Percentiles rank a stretch among this genome's conserved stretches.
These are phyloP conservation scores for Stipa capillata DNA, from an alignment of 176 grass and related monocot species.

Conservation along the genomic window DNA sequence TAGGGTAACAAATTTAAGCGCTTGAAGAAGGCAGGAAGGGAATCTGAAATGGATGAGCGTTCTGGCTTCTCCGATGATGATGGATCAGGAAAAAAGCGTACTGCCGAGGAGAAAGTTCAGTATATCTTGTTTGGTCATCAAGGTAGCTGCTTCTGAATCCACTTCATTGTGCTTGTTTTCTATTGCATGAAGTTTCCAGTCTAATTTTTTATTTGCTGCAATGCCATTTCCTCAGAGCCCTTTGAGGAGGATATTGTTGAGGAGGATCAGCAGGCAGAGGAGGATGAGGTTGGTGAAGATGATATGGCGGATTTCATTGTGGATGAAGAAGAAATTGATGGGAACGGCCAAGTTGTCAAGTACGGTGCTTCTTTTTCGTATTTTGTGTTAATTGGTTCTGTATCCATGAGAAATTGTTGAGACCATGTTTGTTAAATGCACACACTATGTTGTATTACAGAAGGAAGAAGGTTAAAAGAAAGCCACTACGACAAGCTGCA, in stretches of 20 bases:
- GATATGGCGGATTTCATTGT: constrained; percentile 85
- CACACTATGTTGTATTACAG: not conserved
- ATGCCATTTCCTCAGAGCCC: constrained; percentile 31
- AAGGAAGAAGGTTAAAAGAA: constrained; percentile 60
- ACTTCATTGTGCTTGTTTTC: not conserved
- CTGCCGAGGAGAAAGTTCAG: constrained; percentile 72
- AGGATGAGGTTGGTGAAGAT: constrained; percentile 54
- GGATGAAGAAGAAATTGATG: constrained; percentile 92
- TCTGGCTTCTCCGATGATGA: constrained; percentile 69
- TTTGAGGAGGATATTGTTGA: constrained; percentile 84
- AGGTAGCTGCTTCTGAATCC: constrained; percentile 28
- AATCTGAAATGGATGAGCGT: constrained; percentile 49
- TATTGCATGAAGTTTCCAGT: not conserved
- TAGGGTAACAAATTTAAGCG: constrained; percentile 85
- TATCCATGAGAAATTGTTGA: not conserved
- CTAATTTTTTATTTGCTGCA: not conserved
- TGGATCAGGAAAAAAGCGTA: constrained; percentile 53
- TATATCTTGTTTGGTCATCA: constrained; percentile 82
- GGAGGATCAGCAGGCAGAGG: constrained; percentile 62
- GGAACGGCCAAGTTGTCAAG: constrained; percentile 70
- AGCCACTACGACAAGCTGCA: constrained; percentile 55
- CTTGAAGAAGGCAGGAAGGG: constrained; percentile 84
- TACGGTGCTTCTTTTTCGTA: constrained; percentile 8
- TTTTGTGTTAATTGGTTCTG: not conserved
- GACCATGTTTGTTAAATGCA: not conserved